Conservation (phyloP, 805 yeast species). For the Isabelozyma heimii region DNA sequence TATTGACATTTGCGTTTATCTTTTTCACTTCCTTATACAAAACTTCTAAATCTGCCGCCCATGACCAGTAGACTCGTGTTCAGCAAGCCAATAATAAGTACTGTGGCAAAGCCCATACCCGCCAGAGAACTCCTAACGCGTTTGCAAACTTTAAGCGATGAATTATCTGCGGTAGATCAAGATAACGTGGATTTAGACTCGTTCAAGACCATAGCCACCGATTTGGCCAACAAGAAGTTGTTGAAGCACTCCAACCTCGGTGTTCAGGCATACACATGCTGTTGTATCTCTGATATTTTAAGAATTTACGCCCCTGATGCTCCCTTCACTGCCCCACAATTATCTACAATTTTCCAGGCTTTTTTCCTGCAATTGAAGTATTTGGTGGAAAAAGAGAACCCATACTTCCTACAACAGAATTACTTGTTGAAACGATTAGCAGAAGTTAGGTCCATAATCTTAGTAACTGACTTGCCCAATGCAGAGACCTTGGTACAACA, state of each 20-base stretch:
- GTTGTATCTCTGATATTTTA: conserved; percentile 73
- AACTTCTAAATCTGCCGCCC: background rate
- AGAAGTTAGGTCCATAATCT: conserved; percentile 70
- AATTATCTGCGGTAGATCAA: conserved; percentile 61
- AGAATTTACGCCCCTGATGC: conserved; percentile 87
- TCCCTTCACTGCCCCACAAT: conserved; percentile 66
- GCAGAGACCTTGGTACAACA: conserved; percentile 51
- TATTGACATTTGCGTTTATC: background rate
- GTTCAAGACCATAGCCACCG: conserved; percentile 41
- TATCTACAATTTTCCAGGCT: conserved; percentile 63
- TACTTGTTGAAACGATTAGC: conserved; percentile 66
- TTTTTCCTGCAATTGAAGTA: conserved; percentile 61
- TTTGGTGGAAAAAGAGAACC: conserved; percentile 52
- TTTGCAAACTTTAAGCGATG: conserved; percentile 57
- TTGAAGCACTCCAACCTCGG: conserved; percentile 62
- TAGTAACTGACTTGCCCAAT: conserved; percentile 72
- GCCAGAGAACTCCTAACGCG: conserved; percentile 60
- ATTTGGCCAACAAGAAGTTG: conserved; percentile 57
- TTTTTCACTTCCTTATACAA: background rate
- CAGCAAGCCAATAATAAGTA: conserved; percentile 51
- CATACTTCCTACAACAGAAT: conserved; percentile 60
- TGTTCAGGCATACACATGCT: conserved; percentile 65
- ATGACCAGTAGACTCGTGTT: conserved; percentile 21
- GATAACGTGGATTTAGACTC: conserved; percentile 50
- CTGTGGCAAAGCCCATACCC: conserved; percentile 55